Conservation (phyloP, 2,329 filamentous ascomycete genomes). For the Westerdykella aurantiaca region DNA sequence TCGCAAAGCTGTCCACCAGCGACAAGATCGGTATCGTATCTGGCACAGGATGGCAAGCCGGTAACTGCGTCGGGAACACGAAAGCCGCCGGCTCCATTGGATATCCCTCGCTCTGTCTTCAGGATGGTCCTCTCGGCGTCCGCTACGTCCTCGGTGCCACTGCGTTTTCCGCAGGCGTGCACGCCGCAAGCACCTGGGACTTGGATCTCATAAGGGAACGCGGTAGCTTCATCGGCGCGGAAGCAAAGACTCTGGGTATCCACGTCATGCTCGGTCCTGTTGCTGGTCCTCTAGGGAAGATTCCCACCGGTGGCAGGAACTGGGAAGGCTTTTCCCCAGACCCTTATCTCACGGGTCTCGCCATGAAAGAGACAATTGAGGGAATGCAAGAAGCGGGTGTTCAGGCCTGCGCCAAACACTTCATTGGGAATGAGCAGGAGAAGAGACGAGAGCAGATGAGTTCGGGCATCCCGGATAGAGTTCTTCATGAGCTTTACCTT, state of each 20-base stretch:
- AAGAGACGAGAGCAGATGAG: constrained; percentile 40
- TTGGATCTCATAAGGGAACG: constrained; percentile 29
- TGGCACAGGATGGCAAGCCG: constrained; percentile 30
- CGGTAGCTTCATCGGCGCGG: constrained; percentile 32
- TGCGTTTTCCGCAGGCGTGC: constrained; percentile 38
- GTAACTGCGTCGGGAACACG: constrained; percentile 35
- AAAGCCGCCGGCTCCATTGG: constrained; percentile 30
- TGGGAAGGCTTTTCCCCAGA: constrained; percentile 48
- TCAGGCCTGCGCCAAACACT: constrained; percentile 42
- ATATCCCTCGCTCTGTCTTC: constrained; percentile 36
- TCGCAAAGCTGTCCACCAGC: constrained; percentile 35
- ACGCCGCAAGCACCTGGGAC: constrained; percentile 37
- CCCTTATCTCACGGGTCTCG: constrained; percentile 44
- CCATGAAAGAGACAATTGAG: constrained; percentile 40
- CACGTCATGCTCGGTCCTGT: constrained; percentile 42
- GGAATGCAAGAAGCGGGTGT: constrained; percentile 44
- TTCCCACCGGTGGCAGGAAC: constrained; percentile 40
- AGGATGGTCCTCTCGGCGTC: constrained; percentile 38
- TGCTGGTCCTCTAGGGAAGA: constrained; percentile 37
- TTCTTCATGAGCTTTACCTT: constrained; percentile 68
- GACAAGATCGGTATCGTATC: constrained; percentile 40
- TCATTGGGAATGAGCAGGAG: constrained; percentile 64
- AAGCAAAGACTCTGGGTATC: constrained; percentile 40
- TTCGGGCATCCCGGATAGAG: constrained; percentile 64
- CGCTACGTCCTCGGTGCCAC: constrained; percentile 35